These are phyloP conservation scores for Nannizzia gypsea DNA, from an alignment of 2,329 filamentous ascomycete genomes.

Conservation along the genomic window DNA sequence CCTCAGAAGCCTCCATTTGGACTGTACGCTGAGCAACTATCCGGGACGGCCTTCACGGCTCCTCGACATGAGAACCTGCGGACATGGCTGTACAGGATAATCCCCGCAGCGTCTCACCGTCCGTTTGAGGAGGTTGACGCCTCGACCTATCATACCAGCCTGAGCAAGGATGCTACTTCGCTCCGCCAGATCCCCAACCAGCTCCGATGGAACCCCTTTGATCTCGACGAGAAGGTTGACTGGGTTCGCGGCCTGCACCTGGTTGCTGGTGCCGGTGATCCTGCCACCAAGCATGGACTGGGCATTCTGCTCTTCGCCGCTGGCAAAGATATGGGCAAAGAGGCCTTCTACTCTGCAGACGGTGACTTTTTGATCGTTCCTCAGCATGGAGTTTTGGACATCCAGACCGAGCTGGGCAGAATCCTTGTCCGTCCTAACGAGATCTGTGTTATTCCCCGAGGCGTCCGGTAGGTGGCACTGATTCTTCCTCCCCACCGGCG, in stretches of 20 bases:
- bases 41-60: conserved; percentile 59
- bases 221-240: conserved; percentile 56
- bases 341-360: conserved; percentile 75
- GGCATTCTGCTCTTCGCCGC: conserved; percentile 73
- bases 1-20: conserved; percentile 69
- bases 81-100: conserved; percentile 60
- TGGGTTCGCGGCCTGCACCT: conserved; percentile 60
- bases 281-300: conserved; percentile 63
- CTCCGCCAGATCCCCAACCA: conserved; percentile 58
- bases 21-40: conserved; percentile 71
- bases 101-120: conserved; percentile 51
- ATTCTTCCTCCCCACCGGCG: background rate
- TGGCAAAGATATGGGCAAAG: conserved; percentile 63
- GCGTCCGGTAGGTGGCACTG: conserved; percentile 42
- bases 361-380: conserved; percentile 67
- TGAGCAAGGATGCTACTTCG: conserved; percentile 33
- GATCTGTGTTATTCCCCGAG: conserved; percentile 63
- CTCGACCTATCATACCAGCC: conserved; percentile 36
- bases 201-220: conserved; percentile 67
- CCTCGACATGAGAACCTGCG: conserved; percentile 58
- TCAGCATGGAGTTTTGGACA: conserved; percentile 61
- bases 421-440: conserved; percentile 67
- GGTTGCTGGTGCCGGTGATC: conserved; percentile 67
- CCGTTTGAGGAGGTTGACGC: conserved; percentile 37
- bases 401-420: conserved; percentile 64